phyloP scores from a whole-genome alignment of 2,329 filamentous ascomycete species.

The Mycocentrospora acerina region DNA sequence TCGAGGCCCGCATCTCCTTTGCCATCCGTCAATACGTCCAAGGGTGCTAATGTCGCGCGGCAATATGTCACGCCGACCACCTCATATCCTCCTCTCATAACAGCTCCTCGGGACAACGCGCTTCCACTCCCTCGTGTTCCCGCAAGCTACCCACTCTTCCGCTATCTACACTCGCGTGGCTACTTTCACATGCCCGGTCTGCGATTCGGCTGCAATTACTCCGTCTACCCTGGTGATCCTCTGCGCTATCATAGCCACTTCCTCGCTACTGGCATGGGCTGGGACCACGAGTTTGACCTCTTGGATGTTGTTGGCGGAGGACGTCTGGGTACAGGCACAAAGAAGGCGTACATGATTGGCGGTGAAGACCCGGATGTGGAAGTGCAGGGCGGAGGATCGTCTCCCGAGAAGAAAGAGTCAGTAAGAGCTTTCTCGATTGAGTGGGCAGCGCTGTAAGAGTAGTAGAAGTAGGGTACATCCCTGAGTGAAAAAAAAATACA shows the following conservation, averaged over 20 bases:
- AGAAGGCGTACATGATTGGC: slow-evolving; percentile 90
- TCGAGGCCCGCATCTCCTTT: slow-evolving; percentile 9
- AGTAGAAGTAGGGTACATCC: too few relatives aligned
- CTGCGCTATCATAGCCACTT: slow-evolving; percentile 96
- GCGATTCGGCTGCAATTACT: slow-evolving; percentile 91
- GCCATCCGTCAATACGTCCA: slow-evolving; percentile 9
- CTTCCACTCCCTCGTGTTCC: slow-evolving; percentile 39
- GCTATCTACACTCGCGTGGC: slow-evolving; percentile 72
- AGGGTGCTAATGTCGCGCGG: slow-evolving; percentile 21
- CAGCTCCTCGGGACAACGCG: slow-evolving; percentile 11
- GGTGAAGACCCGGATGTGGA: slow-evolving; percentile 51
- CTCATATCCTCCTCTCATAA: slow-evolving; percentile 44
- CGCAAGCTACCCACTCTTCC: slow-evolving; percentile 70
- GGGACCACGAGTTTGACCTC: slow-evolving; percentile 83
- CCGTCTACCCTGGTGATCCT: slow-evolving; percentile 92
- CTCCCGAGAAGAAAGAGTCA: slow-evolving; percentile 36
- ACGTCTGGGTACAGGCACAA: slow-evolving; percentile 87
- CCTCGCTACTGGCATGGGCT: slow-evolving; percentile 78
- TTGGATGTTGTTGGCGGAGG: slow-evolving; percentile 85
- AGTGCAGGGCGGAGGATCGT: slow-evolving; percentile 6
- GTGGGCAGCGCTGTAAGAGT: slow-evolving; percentile 83
- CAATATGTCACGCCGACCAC: slow-evolving; percentile 49
- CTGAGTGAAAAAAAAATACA: too few relatives aligned
- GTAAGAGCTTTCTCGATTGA: slow-evolving; percentile 82
- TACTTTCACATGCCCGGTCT: slow-evolving; percentile 92